These are phyloP conservation scores for Leishmania major DNA, from an alignment of 208 protist species.

Conservation along the genomic window DNA sequence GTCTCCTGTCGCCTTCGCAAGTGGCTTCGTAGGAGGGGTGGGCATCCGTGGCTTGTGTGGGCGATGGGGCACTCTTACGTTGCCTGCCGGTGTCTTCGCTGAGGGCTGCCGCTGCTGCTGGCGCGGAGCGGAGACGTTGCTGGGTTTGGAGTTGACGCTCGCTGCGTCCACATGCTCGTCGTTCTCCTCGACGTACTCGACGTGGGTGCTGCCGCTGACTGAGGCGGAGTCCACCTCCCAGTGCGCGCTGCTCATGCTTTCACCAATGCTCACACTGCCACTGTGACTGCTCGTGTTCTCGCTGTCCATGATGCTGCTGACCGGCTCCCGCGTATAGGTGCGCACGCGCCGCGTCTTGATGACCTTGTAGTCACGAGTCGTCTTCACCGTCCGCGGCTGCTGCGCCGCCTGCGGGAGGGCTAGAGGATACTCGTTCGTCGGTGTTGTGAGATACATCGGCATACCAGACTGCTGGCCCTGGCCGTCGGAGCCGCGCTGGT, in stretches of 20 bases:
- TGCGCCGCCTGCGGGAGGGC: background rate
- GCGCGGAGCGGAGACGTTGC: background rate
- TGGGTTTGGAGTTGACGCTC: background rate
- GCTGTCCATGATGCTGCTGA: background rate
- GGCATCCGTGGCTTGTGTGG: slow-evolving; percentile 7
- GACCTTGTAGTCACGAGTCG: slow-evolving; percentile 22
- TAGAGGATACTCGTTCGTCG: slow-evolving; percentile 3
- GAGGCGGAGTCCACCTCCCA: slow-evolving; percentile 14
- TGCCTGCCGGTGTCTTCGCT: background rate
- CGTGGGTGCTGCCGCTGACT: background rate
- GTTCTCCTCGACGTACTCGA: background rate
- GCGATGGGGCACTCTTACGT: background rate
- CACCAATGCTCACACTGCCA: background rate
- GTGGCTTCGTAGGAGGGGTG: background rate
- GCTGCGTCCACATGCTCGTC: slow-evolving; percentile 4
- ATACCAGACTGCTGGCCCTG: slow-evolving; percentile 6
- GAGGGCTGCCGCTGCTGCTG: background rate
- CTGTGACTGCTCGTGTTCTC: slow-evolving; percentile 6
- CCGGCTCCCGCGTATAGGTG: slow-evolving; percentile 21
- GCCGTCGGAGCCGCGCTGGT: background rate
- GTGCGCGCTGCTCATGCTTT: background rate
- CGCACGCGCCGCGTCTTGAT: slow-evolving; percentile 24
- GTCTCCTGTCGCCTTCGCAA: background rate
- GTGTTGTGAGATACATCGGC: slow-evolving; percentile 10
- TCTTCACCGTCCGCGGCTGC: slow-evolving; percentile 10